Percentiles rank a stretch among this genome's conserved stretches.
Evolutionary conservation across 2,329 filamentous ascomycete genomes (phyloP).

Genomic region (Pyricularia grisea): DNA sequence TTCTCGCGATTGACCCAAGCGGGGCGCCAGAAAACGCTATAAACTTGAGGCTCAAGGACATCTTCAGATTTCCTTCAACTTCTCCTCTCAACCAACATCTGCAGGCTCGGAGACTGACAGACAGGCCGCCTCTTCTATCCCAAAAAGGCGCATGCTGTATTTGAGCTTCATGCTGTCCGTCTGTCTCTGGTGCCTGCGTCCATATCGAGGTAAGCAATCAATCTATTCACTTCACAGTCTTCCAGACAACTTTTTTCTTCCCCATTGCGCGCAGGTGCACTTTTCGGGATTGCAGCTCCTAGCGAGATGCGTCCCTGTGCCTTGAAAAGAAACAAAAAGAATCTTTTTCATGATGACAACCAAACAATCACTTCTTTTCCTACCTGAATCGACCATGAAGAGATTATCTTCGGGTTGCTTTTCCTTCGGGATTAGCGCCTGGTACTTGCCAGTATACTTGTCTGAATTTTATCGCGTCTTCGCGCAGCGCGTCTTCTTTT

Average conservation of each 20-base stretch:
- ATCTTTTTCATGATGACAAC: slow-evolving; percentile 60
- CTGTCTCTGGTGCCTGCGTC: not conserved
- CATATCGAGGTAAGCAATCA: not conserved
- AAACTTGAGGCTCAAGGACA: not conserved
- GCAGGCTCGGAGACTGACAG: not conserved
- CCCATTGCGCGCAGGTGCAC: not conserved
- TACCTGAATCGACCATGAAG: slow-evolving; percentile 83
- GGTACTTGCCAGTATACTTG: slow-evolving; percentile 90
- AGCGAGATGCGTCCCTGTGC: slow-evolving; percentile 9
- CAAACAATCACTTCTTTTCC: slow-evolving; percentile 71
- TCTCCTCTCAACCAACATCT: not conserved
- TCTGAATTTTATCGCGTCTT: slow-evolving; percentile 46
- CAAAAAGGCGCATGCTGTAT: not conserved
- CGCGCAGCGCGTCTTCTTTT: not conserved
- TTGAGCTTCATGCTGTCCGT: not conserved
- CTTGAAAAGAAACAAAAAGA: not conserved
- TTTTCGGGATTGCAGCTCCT: slow-evolving; percentile 15
- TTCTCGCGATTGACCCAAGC: not conserved
- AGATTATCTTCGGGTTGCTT: slow-evolving; percentile 54
- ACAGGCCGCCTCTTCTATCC: not conserved
- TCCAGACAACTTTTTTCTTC: not conserved
- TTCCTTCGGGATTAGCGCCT: slow-evolving; percentile 48
- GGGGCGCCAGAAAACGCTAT: not conserved
- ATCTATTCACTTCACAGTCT: too few species aligned
- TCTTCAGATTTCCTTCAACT: not conserved